Percentiles rank a stretch among this genome's conserved stretches.
Conservation (phyloP, 768 basidiomycete species). For the Pilatotrama ljubarskyi region DNA sequence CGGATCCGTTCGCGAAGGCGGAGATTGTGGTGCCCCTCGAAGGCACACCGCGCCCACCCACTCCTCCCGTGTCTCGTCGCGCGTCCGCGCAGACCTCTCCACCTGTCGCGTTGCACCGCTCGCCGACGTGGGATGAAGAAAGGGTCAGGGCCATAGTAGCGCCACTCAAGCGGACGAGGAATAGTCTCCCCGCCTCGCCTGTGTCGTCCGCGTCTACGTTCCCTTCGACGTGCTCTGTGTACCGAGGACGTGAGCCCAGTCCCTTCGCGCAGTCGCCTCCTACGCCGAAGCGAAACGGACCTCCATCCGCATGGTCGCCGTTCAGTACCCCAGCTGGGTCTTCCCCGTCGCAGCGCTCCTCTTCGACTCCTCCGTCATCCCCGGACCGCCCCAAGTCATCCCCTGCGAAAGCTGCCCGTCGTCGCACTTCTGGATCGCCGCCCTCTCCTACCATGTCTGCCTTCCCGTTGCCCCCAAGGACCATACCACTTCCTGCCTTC, state of each 20-base stretch:
- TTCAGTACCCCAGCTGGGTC: constrained; percentile 5
- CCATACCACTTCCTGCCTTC: neutral
- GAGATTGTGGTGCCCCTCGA: constrained; percentile 20
- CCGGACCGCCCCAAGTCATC: neutral
- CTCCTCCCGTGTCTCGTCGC: constrained; percentile 8
- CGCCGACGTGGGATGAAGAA: constrained; percentile 10
- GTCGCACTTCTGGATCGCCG: neutral
- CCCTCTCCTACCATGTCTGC: neutral
- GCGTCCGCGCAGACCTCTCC: constrained; percentile 6
- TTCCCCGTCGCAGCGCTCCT: neutral
- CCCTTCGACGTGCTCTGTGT: constrained; percentile 23
- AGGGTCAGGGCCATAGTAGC: neutral
- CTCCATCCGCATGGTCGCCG: constrained; percentile 18
- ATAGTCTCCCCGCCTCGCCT: constrained; percentile 17
- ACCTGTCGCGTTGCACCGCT: neutral
- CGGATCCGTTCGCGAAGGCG: constrained; percentile 30
- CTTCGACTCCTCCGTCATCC: neutral
- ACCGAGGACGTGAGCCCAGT: neutral
- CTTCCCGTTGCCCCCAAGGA: constrained; percentile 8
- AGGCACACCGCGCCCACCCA: constrained; percentile 14
- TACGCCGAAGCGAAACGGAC: constrained; percentile 1
- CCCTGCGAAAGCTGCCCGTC: neutral
- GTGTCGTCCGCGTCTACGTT: constrained; percentile 18
- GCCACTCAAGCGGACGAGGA: constrained; percentile 6
- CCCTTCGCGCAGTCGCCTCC: neutral